Evolutionary conservation across 2,329 filamentous ascomycete genomes (phyloP), one percentile per base, ranked within the genome.

Genomic region (Ophiosphaerella herpotricha): DNA sequence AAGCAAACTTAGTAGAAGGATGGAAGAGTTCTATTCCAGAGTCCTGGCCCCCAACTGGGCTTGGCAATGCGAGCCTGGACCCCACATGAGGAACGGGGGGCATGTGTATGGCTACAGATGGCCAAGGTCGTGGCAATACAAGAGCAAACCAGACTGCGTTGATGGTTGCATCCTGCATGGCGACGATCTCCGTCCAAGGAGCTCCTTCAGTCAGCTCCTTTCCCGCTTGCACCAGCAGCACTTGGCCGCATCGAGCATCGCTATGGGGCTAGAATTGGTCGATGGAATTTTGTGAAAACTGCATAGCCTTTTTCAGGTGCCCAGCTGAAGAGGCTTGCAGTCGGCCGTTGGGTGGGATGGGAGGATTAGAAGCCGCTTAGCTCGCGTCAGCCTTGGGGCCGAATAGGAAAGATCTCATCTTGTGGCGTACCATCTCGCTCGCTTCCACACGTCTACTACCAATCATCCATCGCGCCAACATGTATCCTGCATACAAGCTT

Each of bases 311-410:
- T 39, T 33, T n/a, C 36, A 39, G 36, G 26, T 34, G 7, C 14
- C 33, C 36, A 46, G 43, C 43, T 40, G 36, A 38, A 21, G 42
- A 38, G 42, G 42, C 42, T 45, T 39, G 31, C 12, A 34, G 14
- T 2, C 24, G 16, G 36, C 24, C 43, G 35, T 32, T 24, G 6
- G 13, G 9, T 34, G 13, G 21, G 26, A 39, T 39, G 21, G 36
- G n/a, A 16, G 7, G 26, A 34, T 39, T 31, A 35, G n/a, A 16
- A 12, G 32, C 1, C 13, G 14, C 3, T 8, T 38, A 6, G 42
- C 34, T 31, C 13, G 33, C 14, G 23, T 36, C 12, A 38, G 23
- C 6, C 42, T 45, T 38, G 7, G 23, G 24, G 16, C 34, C 0
- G 13, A 45, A 45, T 7, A 11, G 34, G 42, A 18, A 45, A 45